Conservation (phyloP, 73 alveolate species). For the Diophrys appendiculata region DNA sequence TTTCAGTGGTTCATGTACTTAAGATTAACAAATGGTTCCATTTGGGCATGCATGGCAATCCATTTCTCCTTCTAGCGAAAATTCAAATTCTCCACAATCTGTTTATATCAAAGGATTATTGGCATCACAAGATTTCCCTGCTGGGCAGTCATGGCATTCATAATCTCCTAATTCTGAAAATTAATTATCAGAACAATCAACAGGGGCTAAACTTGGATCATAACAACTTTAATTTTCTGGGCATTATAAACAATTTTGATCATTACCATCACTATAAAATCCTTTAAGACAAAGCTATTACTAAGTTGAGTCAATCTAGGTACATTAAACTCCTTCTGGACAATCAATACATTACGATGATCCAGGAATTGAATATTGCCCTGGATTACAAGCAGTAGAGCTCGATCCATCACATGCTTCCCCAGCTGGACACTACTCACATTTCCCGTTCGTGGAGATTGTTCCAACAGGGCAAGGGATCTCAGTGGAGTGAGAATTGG, state of each 20-base stretch:
- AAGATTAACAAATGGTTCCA: too few species aligned
- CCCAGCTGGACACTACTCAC: constrained; percentile 59
- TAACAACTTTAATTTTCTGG: too few species aligned
- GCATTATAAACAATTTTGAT: too few species aligned
- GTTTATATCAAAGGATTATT: constrained; percentile 38
- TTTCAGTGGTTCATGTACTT: too few species aligned
- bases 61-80: too few species aligned
- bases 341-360: constrained; percentile 49
- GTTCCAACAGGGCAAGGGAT: background rate
- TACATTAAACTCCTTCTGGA: constrained; percentile 54
- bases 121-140: too few species aligned
- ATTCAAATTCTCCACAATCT: too few species aligned
- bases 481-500: constrained; percentile 34
- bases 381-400: constrained; percentile 29
- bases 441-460: constrained; percentile 13
- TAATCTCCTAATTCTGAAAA: constrained; percentile 53
- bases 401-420: constrained; percentile 13
- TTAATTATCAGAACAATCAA: constrained; percentile 53
- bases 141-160: constrained; percentile 49
- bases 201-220: constrained; percentile 43
- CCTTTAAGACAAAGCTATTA: too few species aligned
- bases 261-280: too few species aligned
- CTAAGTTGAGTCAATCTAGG: constrained; percentile 5
- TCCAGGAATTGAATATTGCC: constrained; percentile 32
- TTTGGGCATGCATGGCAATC: too few species aligned